Base-by-base conservation (phyloP, 495 filamentous ascomycete species). In the Penicillium roqueforti region DNA sequence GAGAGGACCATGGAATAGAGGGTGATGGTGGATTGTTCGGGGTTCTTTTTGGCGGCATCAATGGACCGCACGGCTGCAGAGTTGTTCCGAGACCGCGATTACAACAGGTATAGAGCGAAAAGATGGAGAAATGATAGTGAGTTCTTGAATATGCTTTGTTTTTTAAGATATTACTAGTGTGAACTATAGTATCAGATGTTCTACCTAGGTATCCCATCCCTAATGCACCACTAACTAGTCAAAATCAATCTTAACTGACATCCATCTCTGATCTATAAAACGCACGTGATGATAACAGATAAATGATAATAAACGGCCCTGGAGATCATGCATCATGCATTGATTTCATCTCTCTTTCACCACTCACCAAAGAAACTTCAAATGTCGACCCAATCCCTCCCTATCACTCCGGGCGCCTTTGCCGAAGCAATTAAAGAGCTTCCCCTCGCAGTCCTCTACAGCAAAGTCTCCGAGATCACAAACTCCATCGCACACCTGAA, bases 401-500 rank as follows among this genome's bases (percentile, higher is more conserved):
- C 75, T 23, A 77, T 78, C 42, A 57, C 65, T 32, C 65, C 63
- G 7, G 50, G 56, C 26, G 68, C 63, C 44, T 78, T 84, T 76
- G 83, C 87, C 56, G 75, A 77, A 65, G 91, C 91, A 13, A 78
- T 96, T 55, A 69, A 78, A 58, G 82, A 85, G 57, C 84, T 96
- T 23, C 80, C 88, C 34, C 71, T 92, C 61, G 78, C 80, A 53
- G 74, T 78, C 38, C 80, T 96, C 38, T 86, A 91, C 74, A 72
- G 82, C 68, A 96, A 96, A 77, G 83, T 84, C 57, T 78, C 83
- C 58, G 91, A 96, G 66, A 76, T 96, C 37, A 83, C 80, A 65
- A 95, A 95, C 76, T 84, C 80, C 47, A 89, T 93, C 66, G 76
- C 82, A 8, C 91, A 96, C 67, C 86, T 96, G 19, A 76, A 83